Conservation (phyloP, 2,329 filamentous ascomycete species). For the Epichloe festucae region DNA sequence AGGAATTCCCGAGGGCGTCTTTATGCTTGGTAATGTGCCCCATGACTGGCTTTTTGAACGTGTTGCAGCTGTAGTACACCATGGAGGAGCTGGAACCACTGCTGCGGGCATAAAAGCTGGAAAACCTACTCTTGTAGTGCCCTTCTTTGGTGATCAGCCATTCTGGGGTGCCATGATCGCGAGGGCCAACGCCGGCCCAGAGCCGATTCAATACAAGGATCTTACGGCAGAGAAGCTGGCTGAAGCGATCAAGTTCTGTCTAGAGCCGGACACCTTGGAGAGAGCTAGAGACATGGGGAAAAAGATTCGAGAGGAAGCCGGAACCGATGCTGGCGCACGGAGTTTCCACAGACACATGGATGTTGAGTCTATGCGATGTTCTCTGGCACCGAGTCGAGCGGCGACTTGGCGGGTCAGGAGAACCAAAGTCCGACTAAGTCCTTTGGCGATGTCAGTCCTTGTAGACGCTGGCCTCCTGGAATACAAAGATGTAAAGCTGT, state of each 20-base stretch:
- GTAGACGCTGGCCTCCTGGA: constrained; percentile 51
- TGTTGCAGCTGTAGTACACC: constrained; percentile 73
- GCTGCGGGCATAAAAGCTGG: constrained; percentile 74
- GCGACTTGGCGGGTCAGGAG: constrained; percentile 66
- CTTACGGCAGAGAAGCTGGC: constrained; percentile 54
- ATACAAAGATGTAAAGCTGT: constrained; percentile 63
- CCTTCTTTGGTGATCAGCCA: constrained; percentile 77
- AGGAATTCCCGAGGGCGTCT: constrained; percentile 60
- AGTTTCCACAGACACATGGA: constrained; percentile 62
- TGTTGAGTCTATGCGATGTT: constrained; percentile 54
- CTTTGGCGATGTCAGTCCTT: constrained; percentile 58
- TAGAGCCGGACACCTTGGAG: constrained; percentile 45
- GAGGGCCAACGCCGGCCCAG: constrained; percentile 57
- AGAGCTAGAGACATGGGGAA: constrained; percentile 45
- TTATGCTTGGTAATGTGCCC: constrained; percentile 73
- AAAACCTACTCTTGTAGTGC: constrained; percentile 69
- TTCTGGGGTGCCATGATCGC: constrained; percentile 74
- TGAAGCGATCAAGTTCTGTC: constrained; percentile 46
- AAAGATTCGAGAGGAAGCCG: constrained; percentile 54
- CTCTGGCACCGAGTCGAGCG: constrained; percentile 50
- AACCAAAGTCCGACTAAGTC: constrained; percentile 54
- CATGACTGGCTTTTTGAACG: constrained; percentile 83
- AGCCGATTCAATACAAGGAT: constrained; percentile 55
- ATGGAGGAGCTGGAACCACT: constrained; percentile 79
- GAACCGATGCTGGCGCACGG: constrained; percentile 48